phyloP scores from a whole-genome alignment of 2,329 filamentous ascomycete genomes.

The Hypoxylon sp. region DNA sequence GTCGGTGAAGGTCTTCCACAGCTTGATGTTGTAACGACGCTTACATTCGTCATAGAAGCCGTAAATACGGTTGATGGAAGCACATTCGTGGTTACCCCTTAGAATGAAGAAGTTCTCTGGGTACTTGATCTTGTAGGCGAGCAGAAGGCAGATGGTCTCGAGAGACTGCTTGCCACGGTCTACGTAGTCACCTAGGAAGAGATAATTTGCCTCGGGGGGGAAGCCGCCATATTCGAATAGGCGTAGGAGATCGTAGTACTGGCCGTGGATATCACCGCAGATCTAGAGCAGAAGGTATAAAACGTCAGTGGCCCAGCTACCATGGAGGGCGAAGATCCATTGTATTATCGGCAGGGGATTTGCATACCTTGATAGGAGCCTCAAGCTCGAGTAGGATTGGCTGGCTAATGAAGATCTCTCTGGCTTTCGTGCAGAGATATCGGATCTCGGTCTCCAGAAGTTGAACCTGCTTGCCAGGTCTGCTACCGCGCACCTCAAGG shows the following conservation, averaged over 20 bases:
- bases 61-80: conserved; percentile 98
- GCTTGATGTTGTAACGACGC: conserved; percentile 98
- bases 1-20: conserved; percentile 99
- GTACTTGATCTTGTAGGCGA: conserved; percentile 99
- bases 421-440: conserved; percentile 97
- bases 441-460: conserved; percentile 96
- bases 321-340: conserved; percentile 19
- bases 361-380: conserved; percentile 95
- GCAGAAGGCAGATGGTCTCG: conserved; percentile 95
- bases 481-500: conserved; percentile 96
- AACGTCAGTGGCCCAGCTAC: conserved; percentile 27
- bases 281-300: conserved; percentile 72
- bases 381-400: conserved; percentile 97
- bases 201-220: conserved; percentile 98
- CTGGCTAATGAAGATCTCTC: conserved; percentile 99
- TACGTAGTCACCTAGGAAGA: conserved; percentile 99
- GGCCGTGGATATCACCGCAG: conserved; percentile 98
- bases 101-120: conserved; percentile 99
- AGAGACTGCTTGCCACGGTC: conserved; percentile 99
- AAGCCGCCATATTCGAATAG: conserved; percentile 99
- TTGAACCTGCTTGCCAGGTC: conserved; percentile 98
- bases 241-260: conserved; percentile 98
- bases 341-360: conserved; percentile 21
- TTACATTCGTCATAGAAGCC: conserved; percentile 99
- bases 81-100: conserved; percentile 98